Conservation (phyloP, 345 rosid species). For the Lenwebbia sp. region DNA sequence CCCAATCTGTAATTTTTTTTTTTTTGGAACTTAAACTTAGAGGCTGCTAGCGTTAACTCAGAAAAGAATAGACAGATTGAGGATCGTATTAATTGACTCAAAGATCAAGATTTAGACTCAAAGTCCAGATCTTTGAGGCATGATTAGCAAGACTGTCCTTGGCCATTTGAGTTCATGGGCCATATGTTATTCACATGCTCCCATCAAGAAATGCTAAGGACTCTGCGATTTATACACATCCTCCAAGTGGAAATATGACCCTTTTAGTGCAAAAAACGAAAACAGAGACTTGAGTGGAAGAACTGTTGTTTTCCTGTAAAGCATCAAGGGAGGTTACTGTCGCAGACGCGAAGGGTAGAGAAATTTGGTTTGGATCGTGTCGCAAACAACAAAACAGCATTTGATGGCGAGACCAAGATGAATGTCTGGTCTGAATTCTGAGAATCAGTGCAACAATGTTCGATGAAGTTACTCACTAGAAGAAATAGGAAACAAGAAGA, state of each 20-base stretch:
- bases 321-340: too few relatives aligned
- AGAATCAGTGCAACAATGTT: constrained; percentile 17
- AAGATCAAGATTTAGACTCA: background rate
- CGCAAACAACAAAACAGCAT: background rate
- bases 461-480: constrained; percentile 9
- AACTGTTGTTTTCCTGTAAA: background rate
- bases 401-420: background rate
- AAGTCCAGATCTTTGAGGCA: background rate
- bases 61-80: background rate
- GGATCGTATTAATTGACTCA: background rate
- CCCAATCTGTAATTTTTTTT: background rate
- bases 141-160: background rate
- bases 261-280: background rate
- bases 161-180: background rate
- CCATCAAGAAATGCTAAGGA: background rate
- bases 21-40: background rate
- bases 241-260: background rate
- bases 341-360: background rate
- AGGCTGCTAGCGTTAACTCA: background rate
- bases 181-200: background rate
- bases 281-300: background rate
- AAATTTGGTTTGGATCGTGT: background rate
- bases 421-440: constrained; percentile 6
- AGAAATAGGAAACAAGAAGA: constrained; percentile 4
- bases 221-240: background rate